A percentile compares a stretch with the other conserved stretches of the same genome.
Evolutionary conservation across 2,329 filamentous ascomycete species (phyloP).

Genomic region (Verticillium dahliae): DNA sequence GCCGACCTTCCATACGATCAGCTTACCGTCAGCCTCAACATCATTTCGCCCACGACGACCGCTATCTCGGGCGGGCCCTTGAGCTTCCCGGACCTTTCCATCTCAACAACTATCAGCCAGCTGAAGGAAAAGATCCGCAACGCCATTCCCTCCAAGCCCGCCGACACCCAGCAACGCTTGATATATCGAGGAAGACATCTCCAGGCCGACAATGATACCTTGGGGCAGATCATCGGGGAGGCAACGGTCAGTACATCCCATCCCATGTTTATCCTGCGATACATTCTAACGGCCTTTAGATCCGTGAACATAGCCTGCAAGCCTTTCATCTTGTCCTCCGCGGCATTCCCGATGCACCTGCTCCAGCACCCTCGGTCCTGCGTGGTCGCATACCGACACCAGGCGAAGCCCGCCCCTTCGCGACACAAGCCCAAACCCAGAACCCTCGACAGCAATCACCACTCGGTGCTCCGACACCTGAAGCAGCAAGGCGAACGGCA

Average conservation of each 20-base stretch:
- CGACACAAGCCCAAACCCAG: background rate
- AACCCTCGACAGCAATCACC: constrained; percentile 17
- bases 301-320: constrained; percentile 30
- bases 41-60: constrained; percentile 49
- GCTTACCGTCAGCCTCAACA: constrained; percentile 46
- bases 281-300: background rate
- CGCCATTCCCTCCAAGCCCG: constrained; percentile 39
- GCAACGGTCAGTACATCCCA: constrained; percentile 37
- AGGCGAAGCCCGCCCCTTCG: constrained; percentile 21
- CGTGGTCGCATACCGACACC: constrained; percentile 17
- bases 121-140: constrained; percentile 54
- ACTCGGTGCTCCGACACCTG: constrained; percentile 1
- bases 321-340: constrained; percentile 48
- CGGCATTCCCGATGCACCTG: constrained; percentile 24
- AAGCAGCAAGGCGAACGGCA: constrained; percentile 1
- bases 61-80: constrained; percentile 44
- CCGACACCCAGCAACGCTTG: constrained; percentile 49
- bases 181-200: constrained; percentile 56
- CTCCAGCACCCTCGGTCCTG: constrained; percentile 16
- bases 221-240: constrained; percentile 50
- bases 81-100: constrained; percentile 39
- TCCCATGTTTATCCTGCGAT: background rate
- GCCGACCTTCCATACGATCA: constrained; percentile 13
- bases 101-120: constrained; percentile 46
- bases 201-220: constrained; percentile 44